phyloP scores from a whole-genome alignment of 208 protist species.

The Leptomonas pyrrhocoris region DNA sequence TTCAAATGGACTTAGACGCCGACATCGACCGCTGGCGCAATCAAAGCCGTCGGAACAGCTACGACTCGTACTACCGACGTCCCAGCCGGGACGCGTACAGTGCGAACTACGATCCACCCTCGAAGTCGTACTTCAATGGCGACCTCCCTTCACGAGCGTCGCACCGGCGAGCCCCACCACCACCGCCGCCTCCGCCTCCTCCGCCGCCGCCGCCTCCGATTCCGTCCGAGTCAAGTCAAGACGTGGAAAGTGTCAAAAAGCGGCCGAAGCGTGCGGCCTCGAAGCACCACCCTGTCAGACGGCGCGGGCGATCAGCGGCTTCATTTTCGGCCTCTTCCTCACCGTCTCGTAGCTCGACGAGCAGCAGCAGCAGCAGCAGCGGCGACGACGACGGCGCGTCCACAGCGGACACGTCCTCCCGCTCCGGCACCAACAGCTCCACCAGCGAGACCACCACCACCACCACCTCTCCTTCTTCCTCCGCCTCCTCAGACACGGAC shows the following conservation, averaged over 20 bases:
- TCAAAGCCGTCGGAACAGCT: slow-evolving; percentile 11
- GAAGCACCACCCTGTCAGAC: background rate
- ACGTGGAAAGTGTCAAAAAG: background rate
- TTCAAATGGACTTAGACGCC: slow-evolving; percentile 21
- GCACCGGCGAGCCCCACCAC: slow-evolving; percentile 15
- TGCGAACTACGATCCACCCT: background rate
- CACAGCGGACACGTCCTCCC: background rate
- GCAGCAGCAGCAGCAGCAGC: slow-evolving; percentile 17
- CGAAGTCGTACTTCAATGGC: slow-evolving; percentile 23
- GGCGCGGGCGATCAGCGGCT: background rate
- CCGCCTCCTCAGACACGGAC: background rate
- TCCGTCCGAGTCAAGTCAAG: background rate
- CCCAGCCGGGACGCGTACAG: slow-evolving; percentile 19
- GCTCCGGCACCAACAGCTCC: slow-evolving; percentile 10
- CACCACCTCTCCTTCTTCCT: background rate
- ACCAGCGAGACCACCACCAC: background rate
- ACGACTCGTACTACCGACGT: slow-evolving; percentile 5
- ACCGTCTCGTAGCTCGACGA: background rate
- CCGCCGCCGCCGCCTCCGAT: slow-evolving; percentile 10
- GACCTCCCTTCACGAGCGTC: background rate
- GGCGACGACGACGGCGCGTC: background rate
- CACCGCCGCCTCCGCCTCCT: slow-evolving; percentile 21
- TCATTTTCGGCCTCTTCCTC: slow-evolving; percentile 6
- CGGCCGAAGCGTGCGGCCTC: background rate
- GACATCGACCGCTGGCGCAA: slow-evolving; percentile 27